These are phyloP conservation scores for Salix brachista DNA, from an alignment of 345 rosid genomes.

Conservation along the genomic window DNA sequence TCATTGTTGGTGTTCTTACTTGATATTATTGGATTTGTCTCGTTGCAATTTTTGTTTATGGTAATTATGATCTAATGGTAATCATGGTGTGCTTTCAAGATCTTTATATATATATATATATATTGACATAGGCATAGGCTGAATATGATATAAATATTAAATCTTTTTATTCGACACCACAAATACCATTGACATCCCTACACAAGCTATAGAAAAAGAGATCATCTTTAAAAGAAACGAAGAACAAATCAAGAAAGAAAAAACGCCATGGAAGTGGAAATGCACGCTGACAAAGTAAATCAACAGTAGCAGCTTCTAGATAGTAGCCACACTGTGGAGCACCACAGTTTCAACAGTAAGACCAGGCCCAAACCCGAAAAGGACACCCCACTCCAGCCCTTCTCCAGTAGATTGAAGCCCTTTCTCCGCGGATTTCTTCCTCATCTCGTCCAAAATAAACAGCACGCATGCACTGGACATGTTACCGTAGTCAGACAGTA, in stretches of 20 bases:
- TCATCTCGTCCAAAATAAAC: constrained; percentile 71
- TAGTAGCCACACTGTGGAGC: constrained; percentile 34
- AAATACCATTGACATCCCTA: too few species aligned
- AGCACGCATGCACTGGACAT: constrained; percentile 82
- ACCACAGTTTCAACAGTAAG: constrained; percentile 82
- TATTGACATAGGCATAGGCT: too few species aligned
- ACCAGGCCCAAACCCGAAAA: constrained; percentile 82
- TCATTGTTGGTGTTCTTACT: too few species aligned
- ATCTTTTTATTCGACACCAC: too few species aligned
- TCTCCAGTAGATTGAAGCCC: constrained; percentile 66
- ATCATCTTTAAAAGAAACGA: background rate
- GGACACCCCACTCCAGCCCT: constrained; percentile 86
- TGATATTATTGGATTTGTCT: too few species aligned
- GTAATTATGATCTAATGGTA: too few species aligned
- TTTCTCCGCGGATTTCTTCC: constrained; percentile 49
- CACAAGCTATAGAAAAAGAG: background rate
- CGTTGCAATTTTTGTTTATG: too few species aligned
- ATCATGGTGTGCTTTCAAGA: too few species aligned
- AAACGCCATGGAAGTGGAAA: background rate
- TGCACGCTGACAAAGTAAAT: background rate
- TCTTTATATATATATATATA: too few species aligned
- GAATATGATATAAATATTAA: too few species aligned
- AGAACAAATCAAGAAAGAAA: background rate
- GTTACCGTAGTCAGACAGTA: constrained; percentile 68
- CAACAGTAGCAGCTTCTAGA: background rate